Base-by-base conservation (phyloP, 139 green algal species). In the Micractinium sp. region DNA sequence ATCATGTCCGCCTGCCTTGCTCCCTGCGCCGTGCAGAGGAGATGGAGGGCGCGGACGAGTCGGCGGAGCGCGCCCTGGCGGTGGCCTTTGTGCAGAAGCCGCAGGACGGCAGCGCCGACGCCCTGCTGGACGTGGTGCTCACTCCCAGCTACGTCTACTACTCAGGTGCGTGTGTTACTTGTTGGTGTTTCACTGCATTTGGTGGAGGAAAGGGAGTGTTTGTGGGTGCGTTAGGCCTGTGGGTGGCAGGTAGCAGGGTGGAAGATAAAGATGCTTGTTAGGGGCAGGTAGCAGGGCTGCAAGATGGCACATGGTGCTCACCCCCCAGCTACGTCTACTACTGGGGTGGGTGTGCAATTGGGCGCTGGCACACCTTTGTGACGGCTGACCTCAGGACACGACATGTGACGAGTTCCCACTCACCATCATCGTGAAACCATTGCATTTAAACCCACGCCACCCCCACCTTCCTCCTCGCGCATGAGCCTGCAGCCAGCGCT, bases 321-420 rank as follows among this genome's bases (percentile, higher is more conserved):
- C n/a, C 94, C 0, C 95, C 96, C 41, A 94, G 88, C 82, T 98
- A 97, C 84, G 94, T 98, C 14, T 97, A 95, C 22, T 98, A 98
- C 87, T 86, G 79, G 14, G 82, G 82, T 87, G 66, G 33, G 75
- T 7, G 3, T 1, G n/a, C 23, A 18, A 22, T 12, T 67, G 60
- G 15, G 15, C 15, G 15, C 18, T 15, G 15, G 15, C 15, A 15
- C 18, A 18, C 60, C n/a, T n/a, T n/a, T n/a, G n/a, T n/a, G n/a
- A n/a, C n/a, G n/a, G n/a, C n/a, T n/a, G n/a, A n/a, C n/a, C n/a
- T n/a, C n/a, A n/a, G n/a, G n/a, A n/a, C n/a, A n/a, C n/a, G n/a
- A n/a, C n/a, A n/a, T n/a, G n/a, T n/a, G n/a, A n/a, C n/a, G n/a
- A n/a, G n/a, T n/a, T n/a, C n/a, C n/a, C n/a, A n/a, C n/a, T n/a